Percentiles rank a stretch among this genome's conserved stretches.
Evolutionary conservation across 2,329 filamentous ascomycete species (phyloP).

Genomic region (Lasiodiplodia hormozganensis): DNA sequence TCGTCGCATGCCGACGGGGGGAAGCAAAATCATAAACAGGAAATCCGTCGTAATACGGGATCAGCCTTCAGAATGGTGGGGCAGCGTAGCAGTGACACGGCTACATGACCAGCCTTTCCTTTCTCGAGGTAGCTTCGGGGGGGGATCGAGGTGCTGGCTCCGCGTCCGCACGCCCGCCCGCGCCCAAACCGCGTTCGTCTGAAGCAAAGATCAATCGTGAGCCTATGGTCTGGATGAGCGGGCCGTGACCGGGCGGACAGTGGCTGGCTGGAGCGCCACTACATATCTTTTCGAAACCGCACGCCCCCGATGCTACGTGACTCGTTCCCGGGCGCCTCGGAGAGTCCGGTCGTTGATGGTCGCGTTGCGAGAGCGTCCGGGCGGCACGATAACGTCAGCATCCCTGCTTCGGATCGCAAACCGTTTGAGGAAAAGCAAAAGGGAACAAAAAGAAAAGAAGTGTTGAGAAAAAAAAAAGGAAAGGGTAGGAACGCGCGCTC

Average conservation of each 20-base stretch:
- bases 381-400: neutral
- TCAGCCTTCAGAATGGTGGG: neutral
- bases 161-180: too few species aligned
- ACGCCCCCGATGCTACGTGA: neutral
- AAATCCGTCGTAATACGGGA: neutral
- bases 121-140: too few species aligned
- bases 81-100: neutral
- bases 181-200: too few species aligned
- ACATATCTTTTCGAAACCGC: neutral
- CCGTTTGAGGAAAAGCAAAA: conserved; percentile 21
- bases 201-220: too few species aligned
- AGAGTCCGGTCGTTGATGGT: neutral
- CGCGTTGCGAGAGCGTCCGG: neutral
- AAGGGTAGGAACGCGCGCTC: neutral
- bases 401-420: conserved; percentile 17
- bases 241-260: neutral
- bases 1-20: neutral
- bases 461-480: neutral
- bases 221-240: too few species aligned
- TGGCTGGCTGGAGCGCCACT: neutral
- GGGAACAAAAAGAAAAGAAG: neutral
- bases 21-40: neutral
- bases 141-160: too few species aligned
- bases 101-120: neutral
- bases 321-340: neutral